A percentile compares a stretch with the other conserved stretches of the same genome.
phyloP scores from a whole-genome alignment of 805 yeast species.

The Saccharomyces paradoxus region DNA sequence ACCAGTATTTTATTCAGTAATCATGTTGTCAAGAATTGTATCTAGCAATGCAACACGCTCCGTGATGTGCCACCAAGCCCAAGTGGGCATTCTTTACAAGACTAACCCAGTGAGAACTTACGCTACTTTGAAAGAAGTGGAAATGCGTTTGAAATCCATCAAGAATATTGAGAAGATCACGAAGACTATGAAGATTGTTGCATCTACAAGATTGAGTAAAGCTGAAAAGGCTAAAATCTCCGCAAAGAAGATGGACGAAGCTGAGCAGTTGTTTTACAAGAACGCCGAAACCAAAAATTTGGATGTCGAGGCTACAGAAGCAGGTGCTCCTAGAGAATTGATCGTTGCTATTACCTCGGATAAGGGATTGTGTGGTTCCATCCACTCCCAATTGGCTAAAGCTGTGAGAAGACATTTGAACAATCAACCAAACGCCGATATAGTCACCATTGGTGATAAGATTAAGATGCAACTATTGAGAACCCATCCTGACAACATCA shows the following conservation, averaged over 20 bases:
- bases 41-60: neutral
- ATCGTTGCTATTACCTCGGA: conserved; percentile 88
- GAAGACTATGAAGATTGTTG: conserved; percentile 98
- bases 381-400: conserved; percentile 91
- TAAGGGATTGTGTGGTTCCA: conserved; percentile 98
- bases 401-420: conserved; percentile 67
- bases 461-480: conserved; percentile 81
- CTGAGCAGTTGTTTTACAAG: conserved; percentile 70
- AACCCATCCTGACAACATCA: conserved; percentile 61
- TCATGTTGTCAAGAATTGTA: neutral
- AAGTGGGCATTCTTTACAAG: neutral
- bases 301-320: conserved; percentile 33
- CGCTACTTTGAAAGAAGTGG: conserved; percentile 98
- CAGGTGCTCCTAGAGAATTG: conserved; percentile 54
- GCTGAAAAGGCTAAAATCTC: conserved; percentile 92
- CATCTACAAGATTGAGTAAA: conserved; percentile 90
- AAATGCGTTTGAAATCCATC: conserved; percentile 93
- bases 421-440: conserved; percentile 60
- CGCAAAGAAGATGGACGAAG: conserved; percentile 74
- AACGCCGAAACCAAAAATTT: conserved; percentile 69
- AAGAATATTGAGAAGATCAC: conserved; percentile 98
- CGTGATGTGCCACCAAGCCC: neutral
- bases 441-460: conserved; percentile 92
- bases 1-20: neutral
- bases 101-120: conserved; percentile 52